Base-by-base conservation (phyloP, 2,329 filamentous ascomycete species). In the Cryphonectria japonica region DNA sequence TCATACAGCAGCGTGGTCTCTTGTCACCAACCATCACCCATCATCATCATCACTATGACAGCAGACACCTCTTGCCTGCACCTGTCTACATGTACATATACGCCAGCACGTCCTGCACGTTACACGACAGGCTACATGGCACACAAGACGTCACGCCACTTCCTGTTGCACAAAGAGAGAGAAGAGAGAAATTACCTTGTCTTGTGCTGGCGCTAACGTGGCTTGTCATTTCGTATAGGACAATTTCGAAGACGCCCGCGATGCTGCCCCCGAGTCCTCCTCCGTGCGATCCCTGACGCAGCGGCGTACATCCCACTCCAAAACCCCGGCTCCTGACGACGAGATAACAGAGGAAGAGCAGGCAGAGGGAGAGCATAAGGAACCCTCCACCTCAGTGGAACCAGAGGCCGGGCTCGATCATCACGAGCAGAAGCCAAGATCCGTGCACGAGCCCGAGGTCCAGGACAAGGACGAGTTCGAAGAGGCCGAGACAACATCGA, bases 221-320 rank as follows among this genome's bases (percentile, higher is more conserved):
- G 66, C 54, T 68, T 57, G 61, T 34, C 37, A 52, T 26, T 29
- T 29, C 14, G 22, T 72, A 67, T 75, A 93, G 91, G 91, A 95
- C 77, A 88, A 88, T 22, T 97, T 97, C 78, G 93, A 97, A 82
- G 94, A 97, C 85, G 94, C 93, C 69, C 83, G 89, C 75, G 92
- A 93, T 80, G 88, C 85, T 72, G 81, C 84, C 62, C 83, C 89
- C 75, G 92, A 93, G 79, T 88, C 85, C 71, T 82, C 84, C 60
- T 90, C 89, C 46, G 84, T 88, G 67, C 88, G 91, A 72, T 93
- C 91, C 37, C 81, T 94, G 73, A 89, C 87, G 52, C 85, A 84
- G 75, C 82, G 85, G 78, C 83, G 80, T 66, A 72, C 78, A 29
- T 81, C 82, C 26, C 74, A 79, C 62, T 76, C 81, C 54, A 82